Evolutionary conservation across 768 basidiomycete species (phyloP).

Genomic region (Suillus decipiens): DNA sequence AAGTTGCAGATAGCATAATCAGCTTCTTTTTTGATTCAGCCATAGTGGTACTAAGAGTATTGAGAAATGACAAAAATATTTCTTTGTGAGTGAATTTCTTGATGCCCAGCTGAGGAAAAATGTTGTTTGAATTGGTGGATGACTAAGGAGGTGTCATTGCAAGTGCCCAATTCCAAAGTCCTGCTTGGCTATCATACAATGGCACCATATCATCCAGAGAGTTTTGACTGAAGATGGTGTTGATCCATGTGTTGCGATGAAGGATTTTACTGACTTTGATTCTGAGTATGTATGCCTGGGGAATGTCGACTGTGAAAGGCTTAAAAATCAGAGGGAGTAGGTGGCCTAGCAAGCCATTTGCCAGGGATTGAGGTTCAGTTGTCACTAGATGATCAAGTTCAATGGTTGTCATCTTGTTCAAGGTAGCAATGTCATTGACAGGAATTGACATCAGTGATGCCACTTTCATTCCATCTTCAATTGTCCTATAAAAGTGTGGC

Average conservation of each 20-base stretch:
- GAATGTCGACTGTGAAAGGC: background rate
- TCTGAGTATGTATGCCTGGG: rapidly evolving
- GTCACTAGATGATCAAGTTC: background rate
- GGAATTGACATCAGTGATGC: background rate
- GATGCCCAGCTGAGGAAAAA: too few relatives aligned
- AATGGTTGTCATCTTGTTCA: background rate
- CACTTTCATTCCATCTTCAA: background rate
- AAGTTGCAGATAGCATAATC: background rate
- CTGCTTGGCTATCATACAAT: background rate
- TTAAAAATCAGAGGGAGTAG: background rate
- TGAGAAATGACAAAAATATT: background rate
- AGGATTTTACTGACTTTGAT: background rate
- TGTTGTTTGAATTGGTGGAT: too few relatives aligned
- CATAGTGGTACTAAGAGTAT: background rate
- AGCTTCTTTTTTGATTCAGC: background rate
- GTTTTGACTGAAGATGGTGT: background rate
- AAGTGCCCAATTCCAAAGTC: background rate
- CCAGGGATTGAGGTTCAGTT: background rate
- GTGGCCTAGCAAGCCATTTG: background rate
- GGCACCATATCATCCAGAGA: background rate
- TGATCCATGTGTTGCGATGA: background rate
- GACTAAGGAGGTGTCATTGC: too few relatives aligned
- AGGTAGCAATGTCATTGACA: background rate
- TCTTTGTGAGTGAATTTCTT: background rate
- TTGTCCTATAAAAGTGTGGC: background rate